Conservation (phyloP, 371 early-diverging fungal species). For the Mortierella sp. region DNA sequence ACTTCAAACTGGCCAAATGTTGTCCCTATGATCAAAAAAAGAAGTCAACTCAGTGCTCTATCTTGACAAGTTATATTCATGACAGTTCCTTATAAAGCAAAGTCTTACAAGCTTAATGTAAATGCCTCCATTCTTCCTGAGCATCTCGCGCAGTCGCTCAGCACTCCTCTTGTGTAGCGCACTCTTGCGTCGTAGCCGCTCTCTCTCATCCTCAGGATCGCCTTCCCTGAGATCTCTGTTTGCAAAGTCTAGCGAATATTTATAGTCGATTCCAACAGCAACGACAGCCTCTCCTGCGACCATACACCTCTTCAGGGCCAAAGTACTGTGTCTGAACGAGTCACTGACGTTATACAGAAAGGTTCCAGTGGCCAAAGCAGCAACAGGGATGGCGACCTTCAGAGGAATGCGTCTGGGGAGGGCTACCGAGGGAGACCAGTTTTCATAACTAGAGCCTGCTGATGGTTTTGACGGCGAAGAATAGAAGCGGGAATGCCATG, state of each 20-base stretch:
- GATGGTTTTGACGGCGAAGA: constrained; percentile 1
- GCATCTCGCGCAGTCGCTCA: constrained; percentile 64
- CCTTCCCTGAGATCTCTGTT: constrained; percentile 55
- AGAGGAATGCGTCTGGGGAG: constrained; percentile 27
- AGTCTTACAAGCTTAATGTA: constrained; percentile 85
- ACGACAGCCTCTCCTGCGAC: constrained; percentile 62
- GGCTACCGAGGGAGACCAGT: constrained; percentile 7
- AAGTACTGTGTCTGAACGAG: constrained; percentile 56
- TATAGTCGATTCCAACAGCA: constrained; percentile 71
- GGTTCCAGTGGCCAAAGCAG: constrained; percentile 48
- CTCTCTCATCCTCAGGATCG: constrained; percentile 55
- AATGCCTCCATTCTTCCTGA: constrained; percentile 82
- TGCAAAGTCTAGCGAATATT: constrained; percentile 59
- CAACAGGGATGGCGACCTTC: constrained; percentile 17
- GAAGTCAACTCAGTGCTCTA: too few relatives aligned
- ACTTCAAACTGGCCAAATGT: constrained; percentile 87
- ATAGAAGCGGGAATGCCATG: not conserved
- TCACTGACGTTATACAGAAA: constrained; percentile 61
- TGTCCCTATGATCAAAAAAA: constrained; percentile 67
- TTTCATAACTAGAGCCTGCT: not conserved
- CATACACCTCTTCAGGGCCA: constrained; percentile 59
- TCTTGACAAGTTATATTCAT: too few relatives aligned
- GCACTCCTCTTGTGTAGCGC: constrained; percentile 66
- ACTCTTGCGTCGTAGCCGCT: constrained; percentile 43
- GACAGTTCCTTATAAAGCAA: not conserved